phyloP scores from a whole-genome alignment of 2,329 filamentous ascomycete genomes.

The Aspergillus sp. region DNA sequence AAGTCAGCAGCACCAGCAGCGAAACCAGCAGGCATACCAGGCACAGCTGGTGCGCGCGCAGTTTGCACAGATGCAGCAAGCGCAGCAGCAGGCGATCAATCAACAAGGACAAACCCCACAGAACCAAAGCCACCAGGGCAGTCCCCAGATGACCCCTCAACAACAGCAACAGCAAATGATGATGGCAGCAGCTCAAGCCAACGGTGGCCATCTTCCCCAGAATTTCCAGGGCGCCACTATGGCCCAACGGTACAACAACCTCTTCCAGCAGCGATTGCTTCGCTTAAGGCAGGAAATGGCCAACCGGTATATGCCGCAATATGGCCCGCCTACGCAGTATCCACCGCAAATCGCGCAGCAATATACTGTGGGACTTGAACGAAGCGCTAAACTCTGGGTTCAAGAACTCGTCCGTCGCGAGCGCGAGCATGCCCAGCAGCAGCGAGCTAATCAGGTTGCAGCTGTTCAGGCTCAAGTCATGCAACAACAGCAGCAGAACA shows the following conservation, averaged over 20 bases:
- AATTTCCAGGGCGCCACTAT: constrained; percentile 22
- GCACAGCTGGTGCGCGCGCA: constrained; percentile 32
- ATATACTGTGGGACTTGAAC: constrained; percentile 30
- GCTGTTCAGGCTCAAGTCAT: constrained; percentile 26
- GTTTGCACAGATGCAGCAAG: constrained; percentile 31
- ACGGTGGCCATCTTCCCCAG: constrained; percentile 27
- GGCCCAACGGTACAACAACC: constrained; percentile 26
- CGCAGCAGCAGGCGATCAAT: constrained; percentile 24
- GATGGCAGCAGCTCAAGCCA: constrained; percentile 33
- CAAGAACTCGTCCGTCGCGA: constrained; percentile 33
- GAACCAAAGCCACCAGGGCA: constrained; percentile 23
- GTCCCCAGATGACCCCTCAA: constrained; percentile 27
- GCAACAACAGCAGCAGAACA: constrained; percentile 24
- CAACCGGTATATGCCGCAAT: constrained; percentile 29
- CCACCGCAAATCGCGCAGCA: constrained; percentile 31
- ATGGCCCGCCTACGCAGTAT: constrained; percentile 32
- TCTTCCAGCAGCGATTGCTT: constrained; percentile 30
- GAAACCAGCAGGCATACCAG: constrained; percentile 29
- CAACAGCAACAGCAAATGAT: constrained; percentile 32
- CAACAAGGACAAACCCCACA: constrained; percentile 16
- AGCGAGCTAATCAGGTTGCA: constrained; percentile 23
- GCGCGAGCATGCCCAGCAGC: constrained; percentile 25
- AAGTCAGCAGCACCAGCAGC: constrained; percentile 25
- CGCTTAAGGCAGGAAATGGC: constrained; percentile 31
- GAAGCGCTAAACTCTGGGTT: constrained; percentile 29